phyloP scores from a whole-genome alignment of 163 green algal genomes.

The Prototheca stagnorum region DNA sequence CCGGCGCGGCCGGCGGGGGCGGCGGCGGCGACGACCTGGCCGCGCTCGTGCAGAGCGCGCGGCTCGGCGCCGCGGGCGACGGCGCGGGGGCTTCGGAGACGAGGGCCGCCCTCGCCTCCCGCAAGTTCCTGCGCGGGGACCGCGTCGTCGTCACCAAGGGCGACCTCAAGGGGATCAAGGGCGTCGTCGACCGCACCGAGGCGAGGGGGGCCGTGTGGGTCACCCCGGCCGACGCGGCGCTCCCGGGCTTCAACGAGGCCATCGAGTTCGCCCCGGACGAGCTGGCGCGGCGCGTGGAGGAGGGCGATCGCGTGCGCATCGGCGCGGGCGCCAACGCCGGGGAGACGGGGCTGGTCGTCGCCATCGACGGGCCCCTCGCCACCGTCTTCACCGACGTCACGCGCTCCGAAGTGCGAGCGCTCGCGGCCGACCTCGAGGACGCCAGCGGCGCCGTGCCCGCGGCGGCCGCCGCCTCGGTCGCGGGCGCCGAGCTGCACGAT shows the following conservation, averaged over 20 bases:
- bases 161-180: conserved; percentile 40
- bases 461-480: conserved; percentile 34
- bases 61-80: neutral
- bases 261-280: conserved; percentile 48
- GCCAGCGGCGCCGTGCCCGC: conserved; percentile 24
- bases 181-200: conserved; percentile 20
- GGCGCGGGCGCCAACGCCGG: conserved; percentile 55
- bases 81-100: conserved; percentile 1
- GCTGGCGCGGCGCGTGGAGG: conserved; percentile 74
- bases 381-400: conserved; percentile 60
- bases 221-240: conserved; percentile 26
- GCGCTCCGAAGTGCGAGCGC: conserved; percentile 65
- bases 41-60: conserved; percentile 16
- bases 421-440: conserved; percentile 64
- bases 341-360: conserved; percentile 75
- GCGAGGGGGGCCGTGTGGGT: conserved; percentile 51
- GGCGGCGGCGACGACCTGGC: conserved; percentile 24
- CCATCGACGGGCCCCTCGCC: conserved; percentile 38
- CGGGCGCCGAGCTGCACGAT: conserved; percentile 79
- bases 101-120: too few species aligned
- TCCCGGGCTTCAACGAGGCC: conserved; percentile 39
- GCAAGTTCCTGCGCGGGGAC: conserved; percentile 53
- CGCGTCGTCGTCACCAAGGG: conserved; percentile 44
- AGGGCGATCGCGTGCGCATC: conserved; percentile 79
- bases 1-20: neutral